Conservation (phyloP, 139 green algal genomes). For the Tetratostichococcus sp. region DNA sequence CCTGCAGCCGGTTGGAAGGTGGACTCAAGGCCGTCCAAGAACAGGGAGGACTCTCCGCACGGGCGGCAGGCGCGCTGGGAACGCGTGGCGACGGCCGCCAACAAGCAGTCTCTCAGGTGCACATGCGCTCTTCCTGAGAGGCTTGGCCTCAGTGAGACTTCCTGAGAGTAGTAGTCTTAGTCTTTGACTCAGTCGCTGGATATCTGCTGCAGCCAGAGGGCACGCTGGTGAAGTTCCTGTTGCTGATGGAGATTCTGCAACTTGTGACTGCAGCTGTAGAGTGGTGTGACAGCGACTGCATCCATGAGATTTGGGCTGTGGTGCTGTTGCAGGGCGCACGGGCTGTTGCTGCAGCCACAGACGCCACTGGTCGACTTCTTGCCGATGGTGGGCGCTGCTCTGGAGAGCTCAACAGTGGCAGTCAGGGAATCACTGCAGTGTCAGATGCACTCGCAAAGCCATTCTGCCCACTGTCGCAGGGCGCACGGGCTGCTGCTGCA, state of each 20-base stretch:
- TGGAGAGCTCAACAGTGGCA: too few relatives aligned
- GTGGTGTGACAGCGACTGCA: too few relatives aligned
- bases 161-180: neutral
- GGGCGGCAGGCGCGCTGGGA: slow-evolving; percentile 49
- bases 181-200: too few relatives aligned
- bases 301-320: neutral
- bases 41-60: neutral
- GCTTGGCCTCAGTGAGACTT: neutral
- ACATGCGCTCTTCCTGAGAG: neutral
- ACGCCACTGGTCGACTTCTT: slow-evolving; percentile 27
- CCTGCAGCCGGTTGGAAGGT: neutral
- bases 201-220: too few relatives aligned
- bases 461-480: too few relatives aligned
- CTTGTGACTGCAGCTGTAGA: too few relatives aligned
- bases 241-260: neutral
- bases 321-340: slow-evolving; percentile 34
- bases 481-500: slow-evolving; percentile 43
- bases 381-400: neutral
- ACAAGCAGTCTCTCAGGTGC: slow-evolving; percentile 75
- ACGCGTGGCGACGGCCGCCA: slow-evolving; percentile 71
- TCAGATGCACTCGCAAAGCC: too few relatives aligned
- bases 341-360: slow-evolving; percentile 41
- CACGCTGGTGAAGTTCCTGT: too few relatives aligned
- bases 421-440: too few relatives aligned
- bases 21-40: slow-evolving; percentile 4